Conservation (phyloP, 2,329 filamentous ascomycete species). For the Pseudogymnoascus sp. region DNA sequence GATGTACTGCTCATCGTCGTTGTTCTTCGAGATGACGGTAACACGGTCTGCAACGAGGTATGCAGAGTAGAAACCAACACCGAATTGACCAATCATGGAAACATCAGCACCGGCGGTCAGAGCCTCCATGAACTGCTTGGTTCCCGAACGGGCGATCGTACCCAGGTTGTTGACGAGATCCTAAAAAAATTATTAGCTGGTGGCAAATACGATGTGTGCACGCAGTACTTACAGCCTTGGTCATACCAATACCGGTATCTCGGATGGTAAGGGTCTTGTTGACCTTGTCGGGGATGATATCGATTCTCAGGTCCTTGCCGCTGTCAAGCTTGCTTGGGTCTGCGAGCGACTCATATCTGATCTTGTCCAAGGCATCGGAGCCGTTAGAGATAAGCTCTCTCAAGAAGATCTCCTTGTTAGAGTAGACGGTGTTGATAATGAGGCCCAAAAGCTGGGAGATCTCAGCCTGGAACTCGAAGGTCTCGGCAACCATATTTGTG, state of each 20-base stretch:
- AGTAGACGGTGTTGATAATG: constrained; percentile 99
- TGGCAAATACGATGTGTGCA: constrained; percentile 1
- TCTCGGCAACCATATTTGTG: constrained; percentile 76
- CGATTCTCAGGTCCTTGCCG: constrained; percentile 96
- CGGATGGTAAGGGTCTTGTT: constrained; percentile 95
- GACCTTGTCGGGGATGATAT: constrained; percentile 97
- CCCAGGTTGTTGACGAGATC: constrained; percentile 99
- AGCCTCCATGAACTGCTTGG: constrained; percentile 99
- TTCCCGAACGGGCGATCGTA: constrained; percentile 97
- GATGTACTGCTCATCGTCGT: constrained; percentile 99
- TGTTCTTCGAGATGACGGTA: constrained; percentile 95
- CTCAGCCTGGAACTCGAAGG: constrained; percentile 99
- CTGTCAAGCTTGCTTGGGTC: constrained; percentile 96
- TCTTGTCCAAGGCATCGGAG: constrained; percentile 99
- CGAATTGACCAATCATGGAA: constrained; percentile 99
- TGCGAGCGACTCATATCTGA: constrained; percentile 96
- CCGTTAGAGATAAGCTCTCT: constrained; percentile 97
- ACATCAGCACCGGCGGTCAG: constrained; percentile 97
- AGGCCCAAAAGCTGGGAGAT: constrained; percentile 99
- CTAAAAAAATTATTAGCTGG: constrained; percentile 43
- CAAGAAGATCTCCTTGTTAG: constrained; percentile 99
- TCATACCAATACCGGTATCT: constrained; percentile 99
- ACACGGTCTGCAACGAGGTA: constrained; percentile 98
- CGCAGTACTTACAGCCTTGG: constrained; percentile 82
- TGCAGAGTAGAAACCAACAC: constrained; percentile 99